phyloP scores from a whole-genome alignment of 1,139 yeast genomes.

The Lodderomyces parapsilosis region DNA sequence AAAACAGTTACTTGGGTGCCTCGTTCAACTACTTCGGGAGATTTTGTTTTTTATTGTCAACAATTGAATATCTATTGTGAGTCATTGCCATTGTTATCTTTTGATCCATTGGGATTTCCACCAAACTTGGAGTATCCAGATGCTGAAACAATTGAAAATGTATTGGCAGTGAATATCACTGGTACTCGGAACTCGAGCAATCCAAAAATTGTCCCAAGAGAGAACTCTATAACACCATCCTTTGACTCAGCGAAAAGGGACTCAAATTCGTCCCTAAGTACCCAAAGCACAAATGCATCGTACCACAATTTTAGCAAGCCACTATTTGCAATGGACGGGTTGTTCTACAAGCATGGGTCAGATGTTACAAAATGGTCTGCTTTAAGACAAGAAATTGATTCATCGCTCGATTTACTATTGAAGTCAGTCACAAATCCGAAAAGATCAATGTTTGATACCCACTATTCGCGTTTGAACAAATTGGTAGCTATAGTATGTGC shows the following conservation, averaged over 20 bases:
- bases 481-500: slow-evolving; percentile 47
- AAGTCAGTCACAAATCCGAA: slow-evolving; percentile 51
- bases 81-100: slow-evolving; percentile 46
- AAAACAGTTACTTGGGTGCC: slow-evolving; percentile 51
- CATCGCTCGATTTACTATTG: slow-evolving; percentile 44
- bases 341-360: slow-evolving; percentile 55
- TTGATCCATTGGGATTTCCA: slow-evolving; percentile 18
- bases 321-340: slow-evolving; percentile 36
- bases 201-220: slow-evolving; percentile 11
- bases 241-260: slow-evolving; percentile 39
- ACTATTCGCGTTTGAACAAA: slow-evolving; percentile 51
- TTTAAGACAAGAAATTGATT: slow-evolving; percentile 44
- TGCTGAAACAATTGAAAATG: slow-evolving; percentile 23
- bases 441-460: slow-evolving; percentile 50
- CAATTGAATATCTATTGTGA: slow-evolving; percentile 58
- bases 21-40: slow-evolving; percentile 54
- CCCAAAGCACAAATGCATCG: slow-evolving; percentile 25
- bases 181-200: slow-evolving; percentile 12
- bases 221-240: slow-evolving; percentile 10
- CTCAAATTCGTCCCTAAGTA: slow-evolving; percentile 34
- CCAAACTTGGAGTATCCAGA: slow-evolving; percentile 32
- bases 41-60: slow-evolving; percentile 56
- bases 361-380: slow-evolving; percentile 63
- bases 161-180: slow-evolving; percentile 14
- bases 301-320: slow-evolving; percentile 47